Percentiles rank a stretch among this genome's conserved stretches.
Conservation (phyloP, 345 rosid species). For the Trapa bicornis region DNA sequence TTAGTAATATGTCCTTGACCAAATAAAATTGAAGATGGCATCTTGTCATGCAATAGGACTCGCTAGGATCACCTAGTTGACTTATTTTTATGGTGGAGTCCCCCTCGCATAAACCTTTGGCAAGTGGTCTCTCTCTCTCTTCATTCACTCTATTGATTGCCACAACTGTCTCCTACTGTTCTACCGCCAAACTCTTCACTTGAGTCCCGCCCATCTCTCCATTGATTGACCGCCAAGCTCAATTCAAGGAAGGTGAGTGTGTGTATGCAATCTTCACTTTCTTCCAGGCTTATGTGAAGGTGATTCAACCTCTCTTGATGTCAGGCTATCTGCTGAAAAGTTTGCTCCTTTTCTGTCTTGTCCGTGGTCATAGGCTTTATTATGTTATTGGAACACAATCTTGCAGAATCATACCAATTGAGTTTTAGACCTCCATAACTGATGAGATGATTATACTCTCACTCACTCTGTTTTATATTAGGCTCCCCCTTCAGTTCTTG, state of each 20-base stretch:
- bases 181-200: too few relatives aligned
- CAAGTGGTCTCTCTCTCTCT: too few relatives aligned
- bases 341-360: neutral
- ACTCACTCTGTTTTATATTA: too few relatives aligned
- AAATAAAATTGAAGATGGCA: too few relatives aligned
- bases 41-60: too few relatives aligned
- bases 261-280: neutral
- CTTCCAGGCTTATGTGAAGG: neutral
- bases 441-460: neutral
- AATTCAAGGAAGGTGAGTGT: neutral
- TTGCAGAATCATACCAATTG: neutral
- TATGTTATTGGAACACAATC: neutral
- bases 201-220: neutral
- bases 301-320: neutral
- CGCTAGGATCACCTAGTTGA: too few relatives aligned
- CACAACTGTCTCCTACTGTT: too few relatives aligned
- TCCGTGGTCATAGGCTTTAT: neutral
- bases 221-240: neutral
- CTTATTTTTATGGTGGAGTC: too few relatives aligned
- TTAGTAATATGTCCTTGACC: too few relatives aligned
- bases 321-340: neutral
- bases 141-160: too few relatives aligned
- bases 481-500: neutral
- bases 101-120: too few relatives aligned
- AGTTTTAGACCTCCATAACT: neutral